A percentile compares a stretch with the other conserved stretches of the same genome.
Evolutionary conservation across 2,329 filamentous ascomycete genomes (phyloP).

Genomic region (Pseudopithomyces chartarum): DNA sequence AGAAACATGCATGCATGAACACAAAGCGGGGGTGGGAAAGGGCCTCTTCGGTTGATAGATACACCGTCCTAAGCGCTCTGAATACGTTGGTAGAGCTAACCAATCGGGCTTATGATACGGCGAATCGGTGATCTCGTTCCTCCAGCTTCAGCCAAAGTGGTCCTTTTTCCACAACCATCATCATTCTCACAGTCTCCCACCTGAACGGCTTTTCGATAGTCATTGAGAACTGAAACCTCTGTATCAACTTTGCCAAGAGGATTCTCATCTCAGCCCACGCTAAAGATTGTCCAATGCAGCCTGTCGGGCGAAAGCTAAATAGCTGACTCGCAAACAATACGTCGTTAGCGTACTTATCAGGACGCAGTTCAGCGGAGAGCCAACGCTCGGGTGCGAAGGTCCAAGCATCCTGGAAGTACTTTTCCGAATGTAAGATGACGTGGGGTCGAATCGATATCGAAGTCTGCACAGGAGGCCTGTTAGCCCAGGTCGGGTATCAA

Average conservation of each 20-base stretch:
- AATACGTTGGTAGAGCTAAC: too few species aligned
- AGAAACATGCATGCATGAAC: too few species aligned
- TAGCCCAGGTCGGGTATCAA: not conserved
- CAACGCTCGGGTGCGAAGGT: constrained; percentile 17
- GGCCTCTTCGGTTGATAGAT: too few species aligned
- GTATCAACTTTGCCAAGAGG: constrained; percentile 9
- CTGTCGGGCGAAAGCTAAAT: constrained; percentile 47
- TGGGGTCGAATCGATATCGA: constrained; percentile 9
- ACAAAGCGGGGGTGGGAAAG: too few species aligned
- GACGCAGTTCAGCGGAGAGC: constrained; percentile 11
- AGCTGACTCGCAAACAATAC: constrained; percentile 28
- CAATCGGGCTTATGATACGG: too few species aligned
- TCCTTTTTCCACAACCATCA: constrained; percentile 6
- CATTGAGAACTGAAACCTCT: constrained; percentile 2
- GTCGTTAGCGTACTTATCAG: constrained; percentile 8
- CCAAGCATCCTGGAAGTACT: constrained; percentile 8
- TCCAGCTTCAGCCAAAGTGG: constrained; percentile 6
- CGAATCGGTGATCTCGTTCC: not conserved
- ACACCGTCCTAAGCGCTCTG: too few species aligned
- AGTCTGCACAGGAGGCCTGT: not conserved
- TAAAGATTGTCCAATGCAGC: constrained; percentile 26
- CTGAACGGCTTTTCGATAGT: not conserved
- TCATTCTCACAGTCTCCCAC: not conserved
- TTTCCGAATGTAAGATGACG: constrained; percentile 7
- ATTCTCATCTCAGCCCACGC: constrained; percentile 18